Percentiles rank a stretch among this genome's conserved stretches.
Evolutionary conservation across 2,329 filamentous ascomycete genomes (phyloP).

Genomic region (Cytospora paraplurivora): DNA sequence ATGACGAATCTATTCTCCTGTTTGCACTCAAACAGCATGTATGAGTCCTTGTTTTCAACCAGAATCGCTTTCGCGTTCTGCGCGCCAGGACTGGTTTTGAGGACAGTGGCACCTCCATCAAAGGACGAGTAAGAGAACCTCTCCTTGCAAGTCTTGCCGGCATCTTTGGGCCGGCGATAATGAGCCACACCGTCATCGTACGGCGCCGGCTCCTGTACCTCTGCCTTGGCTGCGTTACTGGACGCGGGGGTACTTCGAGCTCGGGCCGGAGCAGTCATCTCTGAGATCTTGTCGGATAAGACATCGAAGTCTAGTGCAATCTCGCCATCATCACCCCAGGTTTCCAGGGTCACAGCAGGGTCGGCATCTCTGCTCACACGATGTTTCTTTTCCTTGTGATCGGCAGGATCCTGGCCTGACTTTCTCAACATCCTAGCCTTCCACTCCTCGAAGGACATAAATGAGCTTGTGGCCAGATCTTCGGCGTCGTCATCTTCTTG

Average conservation of each 20-base stretch:
- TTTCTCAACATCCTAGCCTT: conserved; percentile 90
- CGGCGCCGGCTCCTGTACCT: conserved; percentile 46
- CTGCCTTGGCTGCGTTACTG: conserved; percentile 29
- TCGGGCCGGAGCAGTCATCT: conserved; percentile 41
- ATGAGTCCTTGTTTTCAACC: conserved; percentile 96
- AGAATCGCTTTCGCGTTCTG: conserved; percentile 88
- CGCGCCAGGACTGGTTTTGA: conserved; percentile 84
- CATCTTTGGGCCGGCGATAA: conserved; percentile 78
- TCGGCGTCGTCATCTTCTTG: conserved; percentile 64
- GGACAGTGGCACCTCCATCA: conserved; percentile 89
- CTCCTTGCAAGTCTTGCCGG: conserved; percentile 96
- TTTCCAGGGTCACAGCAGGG: conserved; percentile 64
- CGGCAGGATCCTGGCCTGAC: conserved; percentile 71
- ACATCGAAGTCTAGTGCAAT: conserved; percentile 64
- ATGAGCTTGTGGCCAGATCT: conserved; percentile 66
- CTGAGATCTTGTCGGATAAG: conserved; percentile 49
- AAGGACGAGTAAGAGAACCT: conserved; percentile 97
- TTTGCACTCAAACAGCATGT: conserved; percentile 93
- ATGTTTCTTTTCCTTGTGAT: conserved; percentile 65
- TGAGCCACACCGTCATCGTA: conserved; percentile 54
- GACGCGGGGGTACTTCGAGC: conserved; percentile 22
- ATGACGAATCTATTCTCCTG: conserved; percentile 90
- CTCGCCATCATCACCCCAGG: conserved; percentile 84
- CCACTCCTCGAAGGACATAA: conserved; percentile 98
- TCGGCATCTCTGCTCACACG: conserved; percentile 52